Evolutionary conservation across 129 eudicot genomes (phyloP), one percentile per base, ranked within the genome.

Genomic region (Flaveria trinervia): DNA sequence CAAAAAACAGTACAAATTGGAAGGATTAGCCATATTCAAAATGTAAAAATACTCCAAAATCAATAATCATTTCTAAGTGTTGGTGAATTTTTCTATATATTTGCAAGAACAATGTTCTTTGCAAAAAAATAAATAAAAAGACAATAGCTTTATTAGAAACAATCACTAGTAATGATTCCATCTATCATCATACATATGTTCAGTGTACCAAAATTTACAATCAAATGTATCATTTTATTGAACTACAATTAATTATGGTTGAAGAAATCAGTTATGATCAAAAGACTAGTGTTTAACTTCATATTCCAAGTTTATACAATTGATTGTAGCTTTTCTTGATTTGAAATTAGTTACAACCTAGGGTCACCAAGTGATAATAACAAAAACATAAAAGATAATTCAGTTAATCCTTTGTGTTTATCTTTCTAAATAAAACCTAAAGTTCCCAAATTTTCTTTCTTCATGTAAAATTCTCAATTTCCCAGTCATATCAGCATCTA

Each of bases 401-500:
- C 56, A 73, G 5, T 15, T 3, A 26, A 74, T 46, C 59, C 13
- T 20, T 7, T 45, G 45, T 60, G 25, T 26, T 46, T n/a, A 26
- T 22, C 13, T 46, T 48, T 62, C 48, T 22, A 26, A 28, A 49
- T 28, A 75, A 28, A 65, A 16, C 51, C 72, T 17, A 17, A 64
- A 28, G 17, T 2, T 45, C 13, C 43, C 4, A 74, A 28, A 73
- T 22, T 9, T 18, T 2, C 16, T 44, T 28, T 46, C 78, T 59
- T 60, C 70, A 28, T 74, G 46, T 44, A 43, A 74, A 41, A 8
- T 44, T 15, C 69, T 16, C 70, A 45, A 22, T 45, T 69, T 15
- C 70, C 26, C 36, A 36, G n/a, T 72, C 33, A 54, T 49, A 70
- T 49, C 75, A 70, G 75, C 45, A 41, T 74, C 70, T 49, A 49